Percentiles rank a stretch among this genome's conserved stretches.
phyloP scores from a whole-genome alignment of 495 filamentous ascomycete genomes.

The Cercophora samala region DNA sequence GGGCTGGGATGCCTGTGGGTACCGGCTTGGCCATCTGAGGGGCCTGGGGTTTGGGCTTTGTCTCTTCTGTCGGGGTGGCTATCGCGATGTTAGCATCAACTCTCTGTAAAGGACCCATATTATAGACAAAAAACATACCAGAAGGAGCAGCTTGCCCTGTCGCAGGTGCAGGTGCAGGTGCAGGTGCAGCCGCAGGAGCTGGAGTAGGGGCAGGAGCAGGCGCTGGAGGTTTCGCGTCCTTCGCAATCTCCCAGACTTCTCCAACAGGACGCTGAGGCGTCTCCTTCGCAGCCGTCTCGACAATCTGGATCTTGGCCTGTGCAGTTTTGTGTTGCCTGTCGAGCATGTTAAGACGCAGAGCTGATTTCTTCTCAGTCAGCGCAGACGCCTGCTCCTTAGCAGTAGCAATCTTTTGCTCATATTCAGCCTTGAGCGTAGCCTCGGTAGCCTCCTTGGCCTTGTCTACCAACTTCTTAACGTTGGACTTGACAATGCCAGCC shows the following conservation, averaged over 20 bases:
- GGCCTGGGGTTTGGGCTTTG: slow-evolving; percentile 20
- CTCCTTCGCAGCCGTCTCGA: slow-evolving; percentile 75
- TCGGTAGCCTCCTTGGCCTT: slow-evolving; percentile 53
- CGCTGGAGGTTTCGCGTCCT: slow-evolving; percentile 61
- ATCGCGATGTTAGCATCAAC: slow-evolving; percentile 26
- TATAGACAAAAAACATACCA: slow-evolving; percentile 24
- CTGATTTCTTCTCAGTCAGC: slow-evolving; percentile 61
- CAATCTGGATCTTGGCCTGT: slow-evolving; percentile 69
- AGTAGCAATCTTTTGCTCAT: slow-evolving; percentile 49
- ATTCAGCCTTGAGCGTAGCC: slow-evolving; percentile 39
- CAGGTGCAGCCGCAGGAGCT: slow-evolving; percentile 29
- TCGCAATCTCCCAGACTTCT: slow-evolving; percentile 81
- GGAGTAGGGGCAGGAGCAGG: slow-evolving; percentile 36
- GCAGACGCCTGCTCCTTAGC: slow-evolving; percentile 52
- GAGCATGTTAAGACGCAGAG: slow-evolving; percentile 73
- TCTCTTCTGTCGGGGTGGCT: slow-evolving; percentile 19
- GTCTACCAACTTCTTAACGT: slow-evolving; percentile 59
- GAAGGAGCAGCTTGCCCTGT: slow-evolving; percentile 29
- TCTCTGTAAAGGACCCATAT: background rate
- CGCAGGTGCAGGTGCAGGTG: slow-evolving; percentile 24
- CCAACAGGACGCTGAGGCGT: slow-evolving; percentile 75
- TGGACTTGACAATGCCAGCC: slow-evolving; percentile 61
- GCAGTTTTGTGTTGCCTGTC: slow-evolving; percentile 64
- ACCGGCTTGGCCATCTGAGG: slow-evolving; percentile 11
- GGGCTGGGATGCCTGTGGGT: slow-evolving; percentile 8